A percentile compares a stretch with the other conserved stretches of the same genome.
Evolutionary conservation across 805 yeast species (phyloP).

Genomic region (Ogataea kodamae): DNA sequence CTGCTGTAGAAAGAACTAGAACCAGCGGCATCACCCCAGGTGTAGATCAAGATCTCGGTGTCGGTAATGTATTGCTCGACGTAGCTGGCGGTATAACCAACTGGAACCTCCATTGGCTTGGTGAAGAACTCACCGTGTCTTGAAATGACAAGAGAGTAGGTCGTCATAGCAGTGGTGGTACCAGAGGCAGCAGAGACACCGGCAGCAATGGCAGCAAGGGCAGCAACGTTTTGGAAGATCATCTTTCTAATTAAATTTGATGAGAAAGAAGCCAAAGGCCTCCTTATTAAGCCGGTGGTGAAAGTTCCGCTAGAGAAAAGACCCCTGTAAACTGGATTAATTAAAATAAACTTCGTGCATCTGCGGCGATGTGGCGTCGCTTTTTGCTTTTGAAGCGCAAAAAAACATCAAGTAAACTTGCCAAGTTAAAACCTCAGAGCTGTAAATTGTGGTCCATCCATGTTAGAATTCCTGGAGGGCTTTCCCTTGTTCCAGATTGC

Average conservation of each 20-base stretch:
- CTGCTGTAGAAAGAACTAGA: slow-evolving; percentile 2
- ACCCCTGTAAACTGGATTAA: no score
- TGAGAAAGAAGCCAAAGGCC: not conserved
- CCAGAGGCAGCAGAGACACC: slow-evolving; percentile 1
- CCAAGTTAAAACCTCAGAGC: not conserved
- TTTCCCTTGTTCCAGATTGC: slow-evolving; percentile 10
- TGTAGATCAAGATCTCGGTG: slow-evolving; percentile 1
- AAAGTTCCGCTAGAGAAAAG: no score
- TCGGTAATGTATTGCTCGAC: slow-evolving; percentile 2
- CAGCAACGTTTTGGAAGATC: not conserved
- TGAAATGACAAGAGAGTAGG: slow-evolving; percentile 4
- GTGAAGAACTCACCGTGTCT: slow-evolving; percentile 4
- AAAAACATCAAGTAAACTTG: no score
- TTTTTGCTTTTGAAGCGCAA: no score
- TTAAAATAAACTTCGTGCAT: no score
- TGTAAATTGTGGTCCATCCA: not conserved
- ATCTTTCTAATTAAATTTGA: no score
- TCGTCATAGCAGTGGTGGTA: not conserved
- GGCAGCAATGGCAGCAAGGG: not conserved
- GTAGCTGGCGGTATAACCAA: not conserved
- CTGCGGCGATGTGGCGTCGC: no score
- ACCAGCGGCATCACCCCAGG: slow-evolving; percentile 1
- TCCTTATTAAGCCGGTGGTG: no score
- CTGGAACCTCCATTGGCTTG: not conserved
- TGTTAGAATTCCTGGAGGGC: slow-evolving; percentile 16